Evolutionary conservation across 371 early-diverging fungal genomes (phyloP), one percentile per base, ranked within the genome.

Genomic region (Fennellomyces sp.): DNA sequence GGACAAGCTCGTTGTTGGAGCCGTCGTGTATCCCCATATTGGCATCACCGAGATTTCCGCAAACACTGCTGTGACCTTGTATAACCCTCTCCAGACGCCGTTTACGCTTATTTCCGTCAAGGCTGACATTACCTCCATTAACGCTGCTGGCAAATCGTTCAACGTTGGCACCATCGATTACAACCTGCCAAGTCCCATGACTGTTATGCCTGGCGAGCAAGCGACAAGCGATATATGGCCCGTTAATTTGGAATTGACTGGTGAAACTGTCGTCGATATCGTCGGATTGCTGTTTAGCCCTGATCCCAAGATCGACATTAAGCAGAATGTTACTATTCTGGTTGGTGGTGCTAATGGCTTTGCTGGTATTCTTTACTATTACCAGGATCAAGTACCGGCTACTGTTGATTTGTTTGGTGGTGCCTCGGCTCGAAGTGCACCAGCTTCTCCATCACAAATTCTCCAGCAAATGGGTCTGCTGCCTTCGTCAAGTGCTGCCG

Each of bases 31-130:
- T n/a, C 62, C 76, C 53, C 65, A 59, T 25, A 35, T 73, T 13
- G 17, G 67, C 13, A 68, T 75, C 48, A 62, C 41, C 15, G 26
- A 66, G 6, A 23, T 45, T 21, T 28, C 58, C 23, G 36, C 56
- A 28, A 19, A 60, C 11, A 76, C 66, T 48, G 41, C 65, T 30
- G 29, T 74, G 51, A 72, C 72, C 23, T 59, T 80, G 31, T 65
- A 69, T 36, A 76, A 80, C 56, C 77, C 77, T 10, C 61, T 80
- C 42, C 70, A 75, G 21, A 65, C 74, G 10, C 56, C 64, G 21
- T 64, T 73, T 47, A 66, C 71, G 51, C 57, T 80, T 41, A 30
- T 63, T 29, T 57, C 31, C 39, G 65, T 80, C 58, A 42, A 61
- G 25, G 73, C 75, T 41, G 47, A 42, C 17, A 53, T 70, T 12